Base-by-base conservation (phyloP, 176 grass and related monocot species). In the Avena eriantha region DNA sequence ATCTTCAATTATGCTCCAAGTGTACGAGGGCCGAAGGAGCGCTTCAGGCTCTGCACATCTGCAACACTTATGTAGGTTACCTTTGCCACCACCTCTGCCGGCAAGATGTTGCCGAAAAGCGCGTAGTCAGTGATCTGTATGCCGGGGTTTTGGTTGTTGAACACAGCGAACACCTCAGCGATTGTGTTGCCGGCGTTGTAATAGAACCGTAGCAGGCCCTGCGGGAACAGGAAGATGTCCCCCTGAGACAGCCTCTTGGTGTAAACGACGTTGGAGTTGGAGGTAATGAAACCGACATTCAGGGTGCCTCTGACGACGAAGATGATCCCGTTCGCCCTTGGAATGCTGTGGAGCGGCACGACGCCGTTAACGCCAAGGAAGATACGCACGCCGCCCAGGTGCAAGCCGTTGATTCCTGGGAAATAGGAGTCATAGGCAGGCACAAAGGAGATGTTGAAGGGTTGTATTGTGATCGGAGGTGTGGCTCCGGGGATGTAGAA, bases 101-200 rank as follows among this genome's bases (percentile, higher is more conserved):
- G 92, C 15, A 97, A 83, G 83, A 80, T 84, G 88, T 97, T 97
- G 41, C 86, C 94, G 80, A 97, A 97, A 69, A 97, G 90, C 33
- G 92, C 94, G 43, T 72, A 92, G 50, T 87, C 47, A 5, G 92
- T 94, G 74, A 94, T 97, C 94, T 97, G 94, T 14, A 97, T 80
- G 45, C 94, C 94, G 4, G 94, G 94, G 86, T 92, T 97, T 7
- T 90, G 49, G 75, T 65, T 75, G 82, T 90, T 94, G 80, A 94
- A 97, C 31, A 82, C 87, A 12, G 89, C 94, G n/a, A 94, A 50
- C 55, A 86, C 92, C 10, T 91, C 64, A 0, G 92, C 92, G 4
- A 61, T 10, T 21, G 65, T 21, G 1, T 22, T 34, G 47, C 92
- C 95, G 36, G 45, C 61, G 69, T 97, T 97, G 67, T 94, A 89